phyloP scores from a whole-genome alignment of 2,329 filamentous ascomycete genomes.

The Lomentospora prolificans region DNA sequence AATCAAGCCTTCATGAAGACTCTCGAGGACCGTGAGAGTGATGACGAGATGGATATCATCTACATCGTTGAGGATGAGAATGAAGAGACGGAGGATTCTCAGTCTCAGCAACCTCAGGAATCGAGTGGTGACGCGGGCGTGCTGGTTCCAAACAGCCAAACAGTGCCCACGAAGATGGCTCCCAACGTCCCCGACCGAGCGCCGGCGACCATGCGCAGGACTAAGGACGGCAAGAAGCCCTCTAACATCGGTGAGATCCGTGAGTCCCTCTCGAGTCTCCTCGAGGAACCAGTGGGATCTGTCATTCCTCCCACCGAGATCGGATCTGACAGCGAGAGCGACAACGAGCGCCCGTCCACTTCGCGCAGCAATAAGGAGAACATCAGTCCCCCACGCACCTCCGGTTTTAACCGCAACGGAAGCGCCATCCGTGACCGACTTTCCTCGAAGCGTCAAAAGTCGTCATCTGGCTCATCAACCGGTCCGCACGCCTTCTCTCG shows the following conservation, averaged over 20 bases:
- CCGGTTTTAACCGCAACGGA: constrained; percentile 24
- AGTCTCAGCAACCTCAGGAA: constrained; percentile 18
- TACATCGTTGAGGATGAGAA: constrained; percentile 30
- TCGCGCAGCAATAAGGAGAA: constrained; percentile 41
- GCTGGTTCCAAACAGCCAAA: constrained; percentile 42
- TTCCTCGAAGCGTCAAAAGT: constrained; percentile 50
- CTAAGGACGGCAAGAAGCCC: constrained; percentile 54
- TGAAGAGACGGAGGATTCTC: constrained; percentile 23
- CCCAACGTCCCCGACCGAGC: constrained; percentile 35
- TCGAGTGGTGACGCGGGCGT: constrained; percentile 16
- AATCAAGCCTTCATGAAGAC: constrained; percentile 84
- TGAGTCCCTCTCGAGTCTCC: constrained; percentile 71
- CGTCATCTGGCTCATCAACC: constrained; percentile 22
- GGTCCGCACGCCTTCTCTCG: constrained; percentile 19
- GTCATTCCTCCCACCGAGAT: constrained; percentile 36
- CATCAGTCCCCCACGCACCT: constrained; percentile 18
- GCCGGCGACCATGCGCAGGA: constrained; percentile 52
- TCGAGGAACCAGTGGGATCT: constrained; percentile 55
- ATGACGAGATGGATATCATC: constrained; percentile 69
- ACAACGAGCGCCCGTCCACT: constrained; percentile 23
- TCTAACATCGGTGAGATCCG: constrained; percentile 71
- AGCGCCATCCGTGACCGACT: constrained; percentile 62
- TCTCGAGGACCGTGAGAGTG: constrained; percentile 71
- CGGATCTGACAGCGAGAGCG: constrained; percentile 19
- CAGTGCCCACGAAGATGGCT: constrained; percentile 25